Conservation (phyloP, 441 rosid genomes). For the Rhodomyrtus psidioides region DNA sequence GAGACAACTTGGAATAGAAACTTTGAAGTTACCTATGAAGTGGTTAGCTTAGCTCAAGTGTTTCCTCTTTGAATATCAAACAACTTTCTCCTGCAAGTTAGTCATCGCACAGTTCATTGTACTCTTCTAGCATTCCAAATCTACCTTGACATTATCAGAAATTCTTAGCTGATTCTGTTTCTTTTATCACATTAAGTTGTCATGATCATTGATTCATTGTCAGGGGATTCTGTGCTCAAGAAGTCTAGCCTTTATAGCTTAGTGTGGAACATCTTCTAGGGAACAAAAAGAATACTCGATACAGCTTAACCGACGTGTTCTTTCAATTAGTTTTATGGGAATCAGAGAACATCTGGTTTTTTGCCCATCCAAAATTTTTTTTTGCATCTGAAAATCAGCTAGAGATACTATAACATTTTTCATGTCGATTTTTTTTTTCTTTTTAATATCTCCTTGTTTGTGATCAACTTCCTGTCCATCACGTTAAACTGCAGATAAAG, state of each 20-base stretch:
- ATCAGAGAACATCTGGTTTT: not conserved
- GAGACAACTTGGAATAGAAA: not conserved
- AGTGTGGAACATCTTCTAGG: not conserved
- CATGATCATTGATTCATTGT: not conserved
- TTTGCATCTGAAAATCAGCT: not conserved
- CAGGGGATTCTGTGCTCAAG: not conserved
- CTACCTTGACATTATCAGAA: not conserved
- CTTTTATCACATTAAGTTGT: not conserved
- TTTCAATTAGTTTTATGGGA: not conserved
- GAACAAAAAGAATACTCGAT: not conserved
- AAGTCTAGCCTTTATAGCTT: not conserved
- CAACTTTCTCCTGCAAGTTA: not conserved
- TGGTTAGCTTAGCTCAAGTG: not conserved
- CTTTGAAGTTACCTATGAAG: not conserved
- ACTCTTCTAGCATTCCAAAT: not conserved
- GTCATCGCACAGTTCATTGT: not conserved
- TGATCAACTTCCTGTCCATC: not conserved
- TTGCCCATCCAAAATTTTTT: not conserved
- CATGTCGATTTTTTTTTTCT: not conserved
- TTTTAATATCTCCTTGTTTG: not conserved
- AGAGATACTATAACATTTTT: not conserved
- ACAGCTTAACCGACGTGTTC: not conserved
- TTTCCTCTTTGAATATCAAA: not conserved
- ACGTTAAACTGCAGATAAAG: not conserved
- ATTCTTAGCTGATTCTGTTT: not conserved